Base-by-base conservation (phyloP, 2,329 filamentous ascomycete genomes). In the Fusarium staphyleae region DNA sequence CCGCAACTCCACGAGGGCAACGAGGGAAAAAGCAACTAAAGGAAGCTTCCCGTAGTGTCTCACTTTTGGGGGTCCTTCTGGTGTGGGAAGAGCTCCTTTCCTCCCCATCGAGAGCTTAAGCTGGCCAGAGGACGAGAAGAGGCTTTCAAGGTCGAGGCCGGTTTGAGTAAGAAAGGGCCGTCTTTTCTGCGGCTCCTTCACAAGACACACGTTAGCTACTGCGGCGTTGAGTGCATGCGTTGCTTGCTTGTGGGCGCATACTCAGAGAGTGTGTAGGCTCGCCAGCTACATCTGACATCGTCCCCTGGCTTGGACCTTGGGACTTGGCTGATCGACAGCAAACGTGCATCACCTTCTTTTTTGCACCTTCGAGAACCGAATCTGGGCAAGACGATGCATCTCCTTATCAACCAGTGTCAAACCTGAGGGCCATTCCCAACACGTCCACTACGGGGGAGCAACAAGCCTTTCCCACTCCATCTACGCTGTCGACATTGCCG, bases 371-470 rank as follows among this genome's bases (percentile, higher is more conserved):
- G 57, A 51, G 44, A 52, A 52, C 52, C 28, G 42, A 54, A 42
- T 55, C 45, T 53, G 39, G 51, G 51, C 30, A 60, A 65, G 51
- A 66, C 65, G 46, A 67, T 67, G 65, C 56, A 59, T 67, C 52
- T 50, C 52, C 42, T 57, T 46, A 57, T 52, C 52, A 18, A 57
- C 47, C 48, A 43, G 54, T 57, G 33, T 52, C 55, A 55, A 60
- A 65, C 49, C 52, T 67, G 63, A 67, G 56, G 47, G 60, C 46
- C 29, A 42, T 41, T 63, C 61, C 56, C 58, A 62, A 47, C 62
- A 55, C 58, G 37, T 59, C 34, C 37, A 30, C 24, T 35, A n/a
- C 24, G 30, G 29, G 45, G 48, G 32, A 40, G 22, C 29, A 46
- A 52, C 37, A 47, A 40, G 10, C 32, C 26, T 34, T 39, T 36